These are phyloP conservation scores for Luzula sylvatica DNA, from an alignment of 176 grass and related monocot genomes.

Conservation along the genomic window DNA sequence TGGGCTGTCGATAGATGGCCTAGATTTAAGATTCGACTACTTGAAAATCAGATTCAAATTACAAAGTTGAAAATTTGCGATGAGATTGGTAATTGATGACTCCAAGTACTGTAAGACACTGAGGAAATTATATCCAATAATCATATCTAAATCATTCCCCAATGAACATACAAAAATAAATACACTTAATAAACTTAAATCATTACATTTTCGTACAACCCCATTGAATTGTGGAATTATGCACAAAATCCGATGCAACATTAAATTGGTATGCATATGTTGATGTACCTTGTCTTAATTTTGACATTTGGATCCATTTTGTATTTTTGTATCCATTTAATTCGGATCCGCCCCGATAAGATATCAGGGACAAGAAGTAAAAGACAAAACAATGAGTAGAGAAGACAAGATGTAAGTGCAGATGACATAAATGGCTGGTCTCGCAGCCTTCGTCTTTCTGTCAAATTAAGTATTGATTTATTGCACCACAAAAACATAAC, in stretches of 20 bases:
- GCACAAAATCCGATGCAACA: background rate
- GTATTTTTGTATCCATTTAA: background rate
- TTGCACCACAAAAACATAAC: too few species aligned
- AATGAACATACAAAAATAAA: background rate
- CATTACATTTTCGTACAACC: background rate
- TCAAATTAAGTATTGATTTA: too few species aligned
- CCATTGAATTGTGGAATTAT: slow-evolving; percentile 15
- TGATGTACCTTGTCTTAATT: background rate
- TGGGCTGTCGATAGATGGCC: too few species aligned
- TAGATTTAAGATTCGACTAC: too few species aligned
- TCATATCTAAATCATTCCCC: slow-evolving; percentile 21
- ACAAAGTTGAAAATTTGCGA: too few species aligned
- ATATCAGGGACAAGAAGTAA: background rate
- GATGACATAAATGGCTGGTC: slow-evolving; percentile 17
- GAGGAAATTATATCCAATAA: slow-evolving; percentile 1
- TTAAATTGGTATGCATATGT: background rate
- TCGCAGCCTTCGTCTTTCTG: slow-evolving; percentile 4
- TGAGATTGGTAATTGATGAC: too few species aligned
- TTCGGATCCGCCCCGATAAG: slow-evolving; percentile 7
- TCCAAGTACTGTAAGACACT: background rate
- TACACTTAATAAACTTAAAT: slow-evolving; percentile 6
- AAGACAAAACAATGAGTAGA: background rate
- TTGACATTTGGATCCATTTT: background rate
- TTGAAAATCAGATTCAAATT: too few species aligned
- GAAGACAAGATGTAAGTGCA: slow-evolving; percentile 20